A percentile compares a stretch with the other conserved stretches of the same genome.
Evolutionary conservation across 495 filamentous ascomycete genomes (phyloP).

Genomic region (Margaritispora aquatica): DNA sequence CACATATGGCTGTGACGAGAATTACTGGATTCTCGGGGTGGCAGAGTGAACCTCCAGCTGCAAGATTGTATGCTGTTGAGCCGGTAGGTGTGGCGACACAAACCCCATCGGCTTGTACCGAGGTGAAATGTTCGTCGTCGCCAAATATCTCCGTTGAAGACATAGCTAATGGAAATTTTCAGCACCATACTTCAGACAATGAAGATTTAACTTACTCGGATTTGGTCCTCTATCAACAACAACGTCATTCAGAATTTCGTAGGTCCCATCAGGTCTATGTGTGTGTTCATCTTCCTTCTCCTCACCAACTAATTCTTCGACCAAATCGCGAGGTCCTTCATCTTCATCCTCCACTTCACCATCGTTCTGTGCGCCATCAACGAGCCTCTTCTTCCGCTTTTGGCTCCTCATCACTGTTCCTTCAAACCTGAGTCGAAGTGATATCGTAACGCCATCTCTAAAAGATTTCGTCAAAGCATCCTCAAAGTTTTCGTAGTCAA

Average conservation of each 20-base stretch:
- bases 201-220: slow-evolving; percentile 33
- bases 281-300: slow-evolving; percentile 74
- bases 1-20: slow-evolving; percentile 90
- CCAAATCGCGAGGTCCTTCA: slow-evolving; percentile 53
- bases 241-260: slow-evolving; percentile 87
- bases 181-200: not conserved
- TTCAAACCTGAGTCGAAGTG: slow-evolving; percentile 82
- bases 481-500: slow-evolving; percentile 74
- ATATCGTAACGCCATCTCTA: slow-evolving; percentile 80
- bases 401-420: slow-evolving; percentile 89
- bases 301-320: slow-evolving; percentile 83
- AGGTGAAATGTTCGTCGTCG: slow-evolving; percentile 91
- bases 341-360: slow-evolving; percentile 26
- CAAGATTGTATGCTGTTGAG: slow-evolving; percentile 95
- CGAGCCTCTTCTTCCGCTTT: slow-evolving; percentile 26
- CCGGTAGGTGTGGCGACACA: slow-evolving; percentile 91
- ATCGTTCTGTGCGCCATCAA: not conserved
- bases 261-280: slow-evolving; percentile 72
- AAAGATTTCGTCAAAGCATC: slow-evolving; percentile 68
- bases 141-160: slow-evolving; percentile 86
- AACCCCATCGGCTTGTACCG: slow-evolving; percentile 78
- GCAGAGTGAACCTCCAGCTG: slow-evolving; percentile 88
- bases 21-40: slow-evolving; percentile 98
- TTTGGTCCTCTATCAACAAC: slow-evolving; percentile 91
- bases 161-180: slow-evolving; percentile 53